Percentiles rank a stretch among this genome's conserved stretches.
Conservation (phyloP, 805 yeast genomes). For the Blastobotrys parvus region DNA sequence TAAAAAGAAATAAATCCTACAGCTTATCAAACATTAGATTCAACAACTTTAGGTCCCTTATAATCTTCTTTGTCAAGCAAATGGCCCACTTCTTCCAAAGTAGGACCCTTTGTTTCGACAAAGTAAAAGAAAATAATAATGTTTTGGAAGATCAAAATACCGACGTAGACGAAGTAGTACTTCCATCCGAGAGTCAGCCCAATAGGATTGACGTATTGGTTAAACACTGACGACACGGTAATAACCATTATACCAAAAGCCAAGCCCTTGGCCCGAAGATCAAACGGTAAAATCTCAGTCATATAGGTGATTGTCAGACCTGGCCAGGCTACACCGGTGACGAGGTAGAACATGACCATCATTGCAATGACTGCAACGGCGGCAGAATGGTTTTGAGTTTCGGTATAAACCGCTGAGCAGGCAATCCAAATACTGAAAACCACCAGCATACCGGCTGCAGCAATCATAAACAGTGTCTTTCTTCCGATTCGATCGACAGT, state of each 20-base stretch:
- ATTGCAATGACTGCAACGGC: slow-evolving; percentile 11
- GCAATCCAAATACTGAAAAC: slow-evolving; percentile 15
- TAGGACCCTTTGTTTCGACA: slow-evolving; percentile 38
- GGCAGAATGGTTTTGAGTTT: slow-evolving; percentile 15
- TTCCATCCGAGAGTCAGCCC: slow-evolving; percentile 38
- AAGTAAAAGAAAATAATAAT: slow-evolving; percentile 28
- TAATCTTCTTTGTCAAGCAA: too few relatives aligned
- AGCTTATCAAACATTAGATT: too few relatives aligned
- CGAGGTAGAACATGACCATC: slow-evolving; percentile 2
- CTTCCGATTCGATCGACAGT: not conserved
- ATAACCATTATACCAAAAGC: slow-evolving; percentile 20
- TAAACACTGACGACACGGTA: slow-evolving; percentile 14
- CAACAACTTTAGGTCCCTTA: too few relatives aligned
- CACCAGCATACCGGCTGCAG: slow-evolving; percentile 16
- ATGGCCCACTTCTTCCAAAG: slow-evolving; percentile 39
- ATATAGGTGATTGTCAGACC: slow-evolving; percentile 10
- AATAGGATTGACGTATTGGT: slow-evolving; percentile 30
- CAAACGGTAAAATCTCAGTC: slow-evolving; percentile 20
- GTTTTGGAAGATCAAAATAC: slow-evolving; percentile 24
- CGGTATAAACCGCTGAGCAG: slow-evolving; percentile 16
- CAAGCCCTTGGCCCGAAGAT: slow-evolving; percentile 35
- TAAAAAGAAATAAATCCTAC: too few relatives aligned
- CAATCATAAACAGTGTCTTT: slow-evolving; percentile 3
- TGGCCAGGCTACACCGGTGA: slow-evolving; percentile 1
- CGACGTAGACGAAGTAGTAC: slow-evolving; percentile 33